Percentiles rank a stretch among this genome's conserved stretches.
phyloP scores from a whole-genome alignment of 225 moss, liverwort and hornwort genomes.

The Climacium dendroides region DNA sequence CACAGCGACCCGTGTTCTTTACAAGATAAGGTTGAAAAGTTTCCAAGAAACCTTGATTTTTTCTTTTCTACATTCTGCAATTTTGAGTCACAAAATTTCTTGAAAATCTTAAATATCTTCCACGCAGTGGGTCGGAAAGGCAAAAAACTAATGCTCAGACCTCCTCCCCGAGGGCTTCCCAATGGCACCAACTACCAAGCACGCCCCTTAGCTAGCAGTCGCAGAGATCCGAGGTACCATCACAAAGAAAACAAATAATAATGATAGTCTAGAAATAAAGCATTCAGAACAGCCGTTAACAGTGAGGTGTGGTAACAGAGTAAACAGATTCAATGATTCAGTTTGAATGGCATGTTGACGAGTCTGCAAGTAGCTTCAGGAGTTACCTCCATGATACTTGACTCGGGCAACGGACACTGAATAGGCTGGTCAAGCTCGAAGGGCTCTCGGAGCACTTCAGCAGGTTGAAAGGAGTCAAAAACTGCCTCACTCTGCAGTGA shows the following conservation, averaged over 20 bases:
- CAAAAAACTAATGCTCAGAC: no score
- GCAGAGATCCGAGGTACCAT: background rate
- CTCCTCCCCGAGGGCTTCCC: background rate
- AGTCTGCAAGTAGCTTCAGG: background rate
- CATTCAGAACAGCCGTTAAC: background rate
- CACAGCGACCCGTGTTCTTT: background rate
- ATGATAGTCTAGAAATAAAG: background rate
- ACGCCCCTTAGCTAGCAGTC: no score
- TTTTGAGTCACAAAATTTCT: background rate
- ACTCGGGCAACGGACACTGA: slow-evolving; percentile 8
- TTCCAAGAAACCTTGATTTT: background rate
- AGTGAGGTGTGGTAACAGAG: background rate
- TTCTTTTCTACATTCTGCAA: background rate
- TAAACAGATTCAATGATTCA: background rate
- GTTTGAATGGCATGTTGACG: background rate
- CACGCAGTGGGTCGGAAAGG: background rate
- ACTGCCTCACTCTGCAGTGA: background rate
- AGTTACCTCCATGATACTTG: slow-evolving; percentile 11
- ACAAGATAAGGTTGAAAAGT: background rate
- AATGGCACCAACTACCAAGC: background rate
- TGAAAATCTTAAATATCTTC: background rate
- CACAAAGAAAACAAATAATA: background rate
- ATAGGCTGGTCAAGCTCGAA: slow-evolving; percentile 9
- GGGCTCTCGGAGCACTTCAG: slow-evolving; percentile 13
- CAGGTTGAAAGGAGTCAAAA: slow-evolving; percentile 3